Conservation (phyloP, 1,284 basidiomycete genomes). For the Amylostereum chailletii region DNA sequence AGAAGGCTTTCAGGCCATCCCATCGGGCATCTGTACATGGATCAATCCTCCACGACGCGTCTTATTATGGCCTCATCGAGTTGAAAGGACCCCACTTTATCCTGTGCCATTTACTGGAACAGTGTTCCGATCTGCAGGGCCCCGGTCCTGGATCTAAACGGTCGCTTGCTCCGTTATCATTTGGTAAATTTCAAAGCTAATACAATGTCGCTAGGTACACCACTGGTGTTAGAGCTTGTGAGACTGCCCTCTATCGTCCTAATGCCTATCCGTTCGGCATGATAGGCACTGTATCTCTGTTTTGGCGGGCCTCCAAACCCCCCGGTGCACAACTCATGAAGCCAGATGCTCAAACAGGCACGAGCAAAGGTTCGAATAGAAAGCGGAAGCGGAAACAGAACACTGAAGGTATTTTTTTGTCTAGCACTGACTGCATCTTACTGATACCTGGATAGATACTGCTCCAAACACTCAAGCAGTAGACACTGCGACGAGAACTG, state of each 20-base stretch:
- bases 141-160: slow-evolving; percentile 47
- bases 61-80: slow-evolving; percentile 73
- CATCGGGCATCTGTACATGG: slow-evolving; percentile 80
- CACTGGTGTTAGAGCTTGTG: slow-evolving; percentile 46
- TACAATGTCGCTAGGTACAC: slow-evolving; percentile 32
- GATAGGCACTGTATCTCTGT: slow-evolving; percentile 61
- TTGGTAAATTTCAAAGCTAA: not conserved
- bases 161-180: slow-evolving; percentile 21
- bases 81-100: slow-evolving; percentile 53
- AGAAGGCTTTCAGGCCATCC: slow-evolving; percentile 84
- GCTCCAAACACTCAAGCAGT: slow-evolving; percentile 3
- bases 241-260: slow-evolving; percentile 57
- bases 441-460: not conserved
- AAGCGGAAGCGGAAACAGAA: slow-evolving; percentile 16
- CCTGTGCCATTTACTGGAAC: slow-evolving; percentile 44
- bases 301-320: slow-evolving; percentile 53
- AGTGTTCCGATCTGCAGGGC: slow-evolving; percentile 56
- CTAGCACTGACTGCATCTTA: not conserved
- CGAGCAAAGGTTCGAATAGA: slow-evolving; percentile 1
- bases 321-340: not conserved
- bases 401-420: slow-evolving; percentile 10
- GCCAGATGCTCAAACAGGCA: too few species aligned
- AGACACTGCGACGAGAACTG: slow-evolving; percentile 23
- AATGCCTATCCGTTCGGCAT: slow-evolving; percentile 61
- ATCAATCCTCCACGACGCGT: slow-evolving; percentile 81